Evolutionary conservation across 768 basidiomycete species (phyloP), one percentile per base, ranked within the genome.

Genomic region (Boletus tylopilopsis): DNA sequence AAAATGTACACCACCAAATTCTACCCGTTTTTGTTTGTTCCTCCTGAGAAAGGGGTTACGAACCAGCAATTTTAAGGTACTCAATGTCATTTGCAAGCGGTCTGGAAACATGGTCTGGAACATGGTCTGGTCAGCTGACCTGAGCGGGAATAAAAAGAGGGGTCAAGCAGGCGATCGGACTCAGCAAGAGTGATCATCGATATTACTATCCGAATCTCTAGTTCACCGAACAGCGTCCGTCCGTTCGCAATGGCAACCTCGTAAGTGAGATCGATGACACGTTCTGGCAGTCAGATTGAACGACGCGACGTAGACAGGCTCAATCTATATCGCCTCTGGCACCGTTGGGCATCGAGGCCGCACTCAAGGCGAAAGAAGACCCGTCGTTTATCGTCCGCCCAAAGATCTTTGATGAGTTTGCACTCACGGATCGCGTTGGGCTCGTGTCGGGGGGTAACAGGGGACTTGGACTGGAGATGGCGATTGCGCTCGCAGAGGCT

Each of bases 381-480:
- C 57, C 70, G 3, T 54, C 54, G 0, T 47, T 72, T 35, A 49
- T 30, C 25, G 68, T 73, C 5, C 69, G 67, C 5, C 69, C 75
- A n/a, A 81, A 79, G 60, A 75, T 84, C 18, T 76, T 80, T 57
- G 76, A 76, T 41, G 80, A 83, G 54, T 84, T 81, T 64, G 74
- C 77, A 1, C 72, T 85, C 33, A 70, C 66, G 12, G 78, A 78
- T 47, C 76, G 80, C 2, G 81, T 84, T 5, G 80, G 73, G 9
- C 72, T 85, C 35, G 80, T 86, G 24, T 80, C 84, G 0, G 84
- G 84, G 6, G 84, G 75, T 0, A 80, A 83, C 52, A 69, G 84
- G 27, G 84, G 89, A 0, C 76, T 91, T 15, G 90, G 90, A 4
- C 79, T 92, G n/a, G 90, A 91, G 70, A 85, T 86, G 83, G 86